phyloP scores from a whole-genome alignment of 2,329 filamentous ascomycete species.

The Trichophyton benhamiae region DNA sequence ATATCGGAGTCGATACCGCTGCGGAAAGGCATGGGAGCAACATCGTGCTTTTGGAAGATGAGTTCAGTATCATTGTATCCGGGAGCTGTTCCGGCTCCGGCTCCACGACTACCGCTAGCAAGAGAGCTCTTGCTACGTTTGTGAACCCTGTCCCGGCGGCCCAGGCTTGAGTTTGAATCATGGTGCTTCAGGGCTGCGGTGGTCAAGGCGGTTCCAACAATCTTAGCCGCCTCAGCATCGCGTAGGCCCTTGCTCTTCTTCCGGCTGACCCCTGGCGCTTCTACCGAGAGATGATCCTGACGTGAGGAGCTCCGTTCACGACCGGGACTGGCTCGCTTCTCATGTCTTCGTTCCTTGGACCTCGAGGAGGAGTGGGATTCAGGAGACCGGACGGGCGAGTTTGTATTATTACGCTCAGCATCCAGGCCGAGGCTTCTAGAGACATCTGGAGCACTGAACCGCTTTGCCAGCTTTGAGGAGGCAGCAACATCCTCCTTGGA shows the following conservation, averaged over 20 bases:
- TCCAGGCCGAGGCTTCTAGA: slow-evolving; percentile 50
- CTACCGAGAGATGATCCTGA: slow-evolving; percentile 37
- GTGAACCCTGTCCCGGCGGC: slow-evolving; percentile 28
- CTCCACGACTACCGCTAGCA: slow-evolving; percentile 21
- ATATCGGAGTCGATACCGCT: slow-evolving; percentile 80
- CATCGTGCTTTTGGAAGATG: slow-evolving; percentile 42
- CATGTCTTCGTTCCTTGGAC: slow-evolving; percentile 42
- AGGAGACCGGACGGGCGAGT: slow-evolving; percentile 11
- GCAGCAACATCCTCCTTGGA: slow-evolving; percentile 40
- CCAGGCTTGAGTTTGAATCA: slow-evolving; percentile 50
- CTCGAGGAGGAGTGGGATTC: slow-evolving; percentile 32
- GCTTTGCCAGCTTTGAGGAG: slow-evolving; percentile 42
- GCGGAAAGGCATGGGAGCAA: slow-evolving; percentile 76
- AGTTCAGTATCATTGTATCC: slow-evolving; percentile 37
- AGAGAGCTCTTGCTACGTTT: slow-evolving; percentile 41
- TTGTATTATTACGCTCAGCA: slow-evolving; percentile 18
- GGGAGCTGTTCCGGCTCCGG: slow-evolving; percentile 18
- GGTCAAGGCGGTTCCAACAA: slow-evolving; percentile 47
- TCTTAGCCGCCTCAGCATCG: slow-evolving; percentile 44
- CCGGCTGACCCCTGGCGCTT: slow-evolving; percentile 39
- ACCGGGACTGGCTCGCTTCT: slow-evolving; percentile 38
- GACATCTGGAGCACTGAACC: slow-evolving; percentile 49
- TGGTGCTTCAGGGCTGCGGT: slow-evolving; percentile 52
- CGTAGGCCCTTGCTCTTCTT: slow-evolving; percentile 44
- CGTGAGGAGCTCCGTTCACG: slow-evolving; percentile 36